Evolutionary conservation across 2,329 filamentous ascomycete species (phyloP), one percentile per base, ranked within the genome.

Genomic region (Aspergillus pseudoterreus): DNA sequence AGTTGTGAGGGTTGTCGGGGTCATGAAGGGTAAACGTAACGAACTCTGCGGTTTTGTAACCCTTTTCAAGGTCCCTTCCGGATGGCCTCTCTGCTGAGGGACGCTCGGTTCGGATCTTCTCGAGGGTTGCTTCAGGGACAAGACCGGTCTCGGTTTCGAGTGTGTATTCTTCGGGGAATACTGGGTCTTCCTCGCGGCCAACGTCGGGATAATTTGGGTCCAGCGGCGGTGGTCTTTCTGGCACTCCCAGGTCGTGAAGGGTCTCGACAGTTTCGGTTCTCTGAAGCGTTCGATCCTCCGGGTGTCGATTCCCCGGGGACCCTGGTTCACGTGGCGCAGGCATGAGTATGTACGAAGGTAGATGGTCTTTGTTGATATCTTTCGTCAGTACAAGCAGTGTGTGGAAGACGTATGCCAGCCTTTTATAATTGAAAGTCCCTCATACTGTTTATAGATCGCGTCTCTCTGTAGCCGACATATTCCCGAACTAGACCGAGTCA

Each of bases 1-100:
- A 92, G 67, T 91, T 92, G 76, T 90, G 88, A 1, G 88, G 88
- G 62, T 92, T 89, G 54, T 83, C 85, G 0, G 82, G 79, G 66
- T 91, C 88, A 48, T 82, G 72, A 2, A 83, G 78, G 2, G 77
- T 79, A 62, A 91, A 95, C 0, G 84, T 86, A 17, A 87, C 83
- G 14, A 62, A 66, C 21, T 65, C 58, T 1, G 45, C 47, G 1
- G 52, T n/a, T 0, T 60, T 55, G 6, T 53, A 45, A 17, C 53
- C 57, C 36, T 69, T 68, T 50, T 69, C 66, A 3, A 61, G n/a
- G 43, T 68, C 45, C 8, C 11, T 36, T 27, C 15, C 12, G 33
- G 33, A 39, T 9, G 21, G 21, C 6, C 22, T 42, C n/a, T 6
- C 32, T 14, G 45, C 5, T 12, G 21, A 14, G 4, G 46, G 44